phyloP scores from a whole-genome alignment of 805 yeast species.

The Yarrowia porcina region DNA sequence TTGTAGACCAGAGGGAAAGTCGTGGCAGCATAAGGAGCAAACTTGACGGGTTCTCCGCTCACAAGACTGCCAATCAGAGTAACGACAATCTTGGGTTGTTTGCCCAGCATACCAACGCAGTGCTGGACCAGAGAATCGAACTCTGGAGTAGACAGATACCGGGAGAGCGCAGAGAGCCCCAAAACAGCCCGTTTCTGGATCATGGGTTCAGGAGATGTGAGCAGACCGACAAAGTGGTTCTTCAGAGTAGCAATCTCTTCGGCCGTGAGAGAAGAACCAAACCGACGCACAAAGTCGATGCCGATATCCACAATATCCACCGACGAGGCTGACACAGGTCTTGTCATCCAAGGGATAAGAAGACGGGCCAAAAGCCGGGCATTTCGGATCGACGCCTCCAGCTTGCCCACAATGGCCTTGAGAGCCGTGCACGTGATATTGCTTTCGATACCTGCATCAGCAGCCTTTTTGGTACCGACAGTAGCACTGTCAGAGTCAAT shows the following conservation, averaged over 20 bases:
- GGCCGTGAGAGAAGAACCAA: slow-evolving; percentile 45
- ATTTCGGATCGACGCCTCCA: slow-evolving; percentile 31
- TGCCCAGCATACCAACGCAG: background rate
- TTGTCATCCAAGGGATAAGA: slow-evolving; percentile 32
- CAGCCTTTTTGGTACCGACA: background rate
- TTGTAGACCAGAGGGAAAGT: slow-evolving; percentile 29
- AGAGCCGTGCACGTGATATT: slow-evolving; percentile 36
- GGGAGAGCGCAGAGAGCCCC: slow-evolving; percentile 47
- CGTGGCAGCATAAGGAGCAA: slow-evolving; percentile 27
- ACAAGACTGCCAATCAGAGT: slow-evolving; percentile 34
- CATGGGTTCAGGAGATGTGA: slow-evolving; percentile 42
- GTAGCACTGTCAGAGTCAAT: slow-evolving; percentile 24
- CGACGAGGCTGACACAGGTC: slow-evolving; percentile 31
- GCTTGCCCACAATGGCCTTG: slow-evolving; percentile 36
- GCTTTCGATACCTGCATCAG: background rate
- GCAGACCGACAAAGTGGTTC: slow-evolving; percentile 39
- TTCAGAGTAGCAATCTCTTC: slow-evolving; percentile 39
- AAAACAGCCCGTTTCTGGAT: slow-evolving; percentile 50
- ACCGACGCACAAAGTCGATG: slow-evolving; percentile 51
- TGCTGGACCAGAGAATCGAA: background rate
- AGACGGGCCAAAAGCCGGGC: slow-evolving; percentile 33
- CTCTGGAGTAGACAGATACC: slow-evolving; percentile 31
- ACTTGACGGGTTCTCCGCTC: slow-evolving; percentile 30
- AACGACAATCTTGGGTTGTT: background rate
- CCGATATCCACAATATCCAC: slow-evolving; percentile 62